Percentiles rank a stretch among this genome's conserved stretches.
Evolutionary conservation across 352 stramenopile species (phyloP).

Genomic region (Phytopythium aichiense): DNA sequence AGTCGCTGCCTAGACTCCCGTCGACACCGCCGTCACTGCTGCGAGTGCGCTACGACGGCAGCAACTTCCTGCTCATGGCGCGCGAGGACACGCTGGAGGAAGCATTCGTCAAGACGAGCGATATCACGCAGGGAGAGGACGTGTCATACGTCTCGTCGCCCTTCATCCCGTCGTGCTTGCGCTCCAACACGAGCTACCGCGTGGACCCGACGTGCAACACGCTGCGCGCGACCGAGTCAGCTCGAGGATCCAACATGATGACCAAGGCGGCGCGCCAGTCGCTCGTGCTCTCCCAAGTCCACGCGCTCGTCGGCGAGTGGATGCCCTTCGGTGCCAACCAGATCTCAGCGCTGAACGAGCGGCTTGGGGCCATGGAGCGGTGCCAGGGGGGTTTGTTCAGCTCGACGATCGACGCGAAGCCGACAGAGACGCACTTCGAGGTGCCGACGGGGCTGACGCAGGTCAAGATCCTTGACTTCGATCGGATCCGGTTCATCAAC

Average conservation of each 20-base stretch:
- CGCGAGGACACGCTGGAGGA: constrained; percentile 31
- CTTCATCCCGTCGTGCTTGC: constrained; percentile 95
- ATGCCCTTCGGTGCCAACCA: constrained; percentile 96
- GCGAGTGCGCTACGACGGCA: constrained; percentile 54
- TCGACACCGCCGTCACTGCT: constrained; percentile 17
- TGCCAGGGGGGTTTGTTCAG: constrained; percentile 95
- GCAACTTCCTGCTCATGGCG: constrained; percentile 64
- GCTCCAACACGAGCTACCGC: constrained; percentile 85
- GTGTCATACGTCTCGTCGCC: constrained; percentile 97
- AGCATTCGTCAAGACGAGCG: constrained; percentile 84
- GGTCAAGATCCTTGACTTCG: constrained; percentile 95
- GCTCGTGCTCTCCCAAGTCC: constrained; percentile 95
- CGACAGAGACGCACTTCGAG: constrained; percentile 76
- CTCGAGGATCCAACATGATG: constrained; percentile 87
- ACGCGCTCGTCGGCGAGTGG: constrained; percentile 94
- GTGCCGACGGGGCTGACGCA: constrained; percentile 88
- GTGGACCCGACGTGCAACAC: constrained; percentile 94
- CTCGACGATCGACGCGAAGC: constrained; percentile 84
- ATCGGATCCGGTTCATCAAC: constrained; percentile 96
- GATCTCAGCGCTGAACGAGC: constrained; percentile 94
- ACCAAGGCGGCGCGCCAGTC: constrained; percentile 92
- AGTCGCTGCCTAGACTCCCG: not conserved
- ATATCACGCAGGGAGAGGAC: constrained; percentile 95
- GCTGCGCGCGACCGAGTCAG: constrained; percentile 88
- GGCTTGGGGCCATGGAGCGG: constrained; percentile 92